Conservation (phyloP, 805 yeast species). For the Aciculoconidium aculeatum region DNA sequence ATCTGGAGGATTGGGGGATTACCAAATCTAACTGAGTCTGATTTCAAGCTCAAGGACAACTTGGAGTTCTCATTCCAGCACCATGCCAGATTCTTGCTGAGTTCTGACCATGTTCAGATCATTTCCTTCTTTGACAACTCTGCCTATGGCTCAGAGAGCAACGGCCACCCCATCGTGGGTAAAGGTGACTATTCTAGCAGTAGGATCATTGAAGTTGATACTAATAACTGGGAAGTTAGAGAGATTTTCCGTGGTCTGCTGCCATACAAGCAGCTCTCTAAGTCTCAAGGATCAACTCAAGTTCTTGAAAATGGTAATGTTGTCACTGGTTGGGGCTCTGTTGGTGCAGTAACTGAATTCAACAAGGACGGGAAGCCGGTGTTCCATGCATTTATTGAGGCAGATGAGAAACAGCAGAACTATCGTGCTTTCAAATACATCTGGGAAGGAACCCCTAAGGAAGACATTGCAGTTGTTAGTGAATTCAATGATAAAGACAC, state of each 20-base stretch:
- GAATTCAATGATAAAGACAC: slow-evolving; percentile 13
- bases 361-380: slow-evolving; percentile 20
- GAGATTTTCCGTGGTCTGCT: slow-evolving; percentile 18
- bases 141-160: slow-evolving; percentile 30
- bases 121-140: slow-evolving; percentile 33
- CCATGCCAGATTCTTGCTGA: slow-evolving; percentile 25
- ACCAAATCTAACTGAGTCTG: slow-evolving; percentile 13
- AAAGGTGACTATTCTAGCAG: slow-evolving; percentile 24
- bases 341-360: slow-evolving; percentile 33
- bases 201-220: slow-evolving; percentile 28
- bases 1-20: slow-evolving; percentile 30
- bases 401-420: slow-evolving; percentile 25
- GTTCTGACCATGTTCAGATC: slow-evolving; percentile 20
- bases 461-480: slow-evolving; percentile 22
- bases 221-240: slow-evolving; percentile 19
- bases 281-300: slow-evolving; percentile 30
- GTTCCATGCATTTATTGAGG: slow-evolving; percentile 28
- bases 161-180: slow-evolving; percentile 18
- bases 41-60: slow-evolving; percentile 13
- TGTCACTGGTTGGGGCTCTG: slow-evolving; percentile 34
- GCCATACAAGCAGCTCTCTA: slow-evolving; percentile 18
- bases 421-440: slow-evolving; percentile 31
- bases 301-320: slow-evolving; percentile 27
- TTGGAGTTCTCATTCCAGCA: slow-evolving; percentile 32
- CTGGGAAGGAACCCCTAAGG: slow-evolving; percentile 30